A percentile compares a stretch with the other conserved stretches of the same genome.
phyloP scores from a whole-genome alignment of 495 filamentous ascomycete species.

The Endocarpon pusillum region DNA sequence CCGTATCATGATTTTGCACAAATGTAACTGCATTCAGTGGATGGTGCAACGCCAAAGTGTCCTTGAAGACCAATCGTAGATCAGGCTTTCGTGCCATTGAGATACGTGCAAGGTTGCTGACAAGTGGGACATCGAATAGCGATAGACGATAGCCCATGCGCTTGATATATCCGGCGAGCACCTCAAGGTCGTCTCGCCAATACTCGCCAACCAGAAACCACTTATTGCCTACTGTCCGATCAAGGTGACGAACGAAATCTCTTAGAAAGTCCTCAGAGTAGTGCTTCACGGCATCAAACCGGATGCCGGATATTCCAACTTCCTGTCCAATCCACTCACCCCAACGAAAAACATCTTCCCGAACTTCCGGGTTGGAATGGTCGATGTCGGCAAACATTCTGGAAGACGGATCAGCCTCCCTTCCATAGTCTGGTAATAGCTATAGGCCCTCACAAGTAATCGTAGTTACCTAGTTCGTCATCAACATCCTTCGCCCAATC shows the following conservation, averaged over 20 bases:
- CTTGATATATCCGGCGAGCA: conserved; percentile 40
- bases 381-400: conserved; percentile 48
- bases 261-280: conserved; percentile 46
- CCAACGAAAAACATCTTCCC: conserved; percentile 47
- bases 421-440: background rate
- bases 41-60: conserved; percentile 36
- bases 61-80: conserved; percentile 41
- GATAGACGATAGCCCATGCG: conserved; percentile 38
- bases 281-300: conserved; percentile 63
- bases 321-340: conserved; percentile 44
- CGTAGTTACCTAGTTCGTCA: conserved; percentile 52
- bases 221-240: conserved; percentile 27
- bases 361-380: conserved; percentile 46
- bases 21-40: conserved; percentile 46
- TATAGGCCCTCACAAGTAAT: conserved; percentile 31
- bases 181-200: conserved; percentile 42
- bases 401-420: conserved; percentile 13
- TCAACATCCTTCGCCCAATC: conserved; percentile 51
- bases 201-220: conserved; percentile 62
- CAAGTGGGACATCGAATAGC: conserved; percentile 51
- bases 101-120: conserved; percentile 43
- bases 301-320: conserved; percentile 44
- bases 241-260: conserved; percentile 37
- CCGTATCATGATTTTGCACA: conserved; percentile 29
- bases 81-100: conserved; percentile 35